These are phyloP conservation scores for Phytophthora constricta DNA, from an alignment of 352 stramenopile genomes.

Conservation along the genomic window DNA sequence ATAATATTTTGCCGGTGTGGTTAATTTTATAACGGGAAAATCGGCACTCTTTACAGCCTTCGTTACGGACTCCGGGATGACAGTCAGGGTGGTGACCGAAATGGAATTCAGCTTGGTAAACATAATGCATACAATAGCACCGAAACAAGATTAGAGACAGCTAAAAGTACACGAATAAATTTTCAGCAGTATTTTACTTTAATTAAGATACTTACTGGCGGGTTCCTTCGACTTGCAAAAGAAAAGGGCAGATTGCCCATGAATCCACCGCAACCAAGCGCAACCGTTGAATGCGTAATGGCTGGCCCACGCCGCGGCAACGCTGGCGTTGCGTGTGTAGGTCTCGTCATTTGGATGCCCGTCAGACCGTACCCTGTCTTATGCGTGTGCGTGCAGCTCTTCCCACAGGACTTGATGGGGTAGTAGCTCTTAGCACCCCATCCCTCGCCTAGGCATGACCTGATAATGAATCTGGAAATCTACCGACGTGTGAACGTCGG, in stretches of 20 bases:
- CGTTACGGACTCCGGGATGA: not conserved
- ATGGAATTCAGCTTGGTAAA: not conserved
- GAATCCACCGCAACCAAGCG: no score
- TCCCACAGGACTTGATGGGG: conserved; percentile 1
- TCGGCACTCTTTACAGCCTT: no score
- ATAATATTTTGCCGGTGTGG: no score
- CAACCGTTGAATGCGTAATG: no score
- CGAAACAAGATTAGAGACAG: not conserved
- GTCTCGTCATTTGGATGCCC: not conserved
- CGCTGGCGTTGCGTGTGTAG: not conserved
- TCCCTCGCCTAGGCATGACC: conserved; percentile 6
- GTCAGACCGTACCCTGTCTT: not conserved
- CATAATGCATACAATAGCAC: not conserved
- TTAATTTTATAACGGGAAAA: no score
- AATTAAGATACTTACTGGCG: not conserved
- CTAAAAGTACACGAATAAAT: not conserved
- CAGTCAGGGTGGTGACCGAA: not conserved
- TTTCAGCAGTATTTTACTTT: no score
- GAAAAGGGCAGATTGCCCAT: no score
- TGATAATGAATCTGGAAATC: conserved; percentile 3
- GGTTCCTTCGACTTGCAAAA: no score
- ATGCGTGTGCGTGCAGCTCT: conserved; percentile 12
- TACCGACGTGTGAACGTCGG: conserved; percentile 5
- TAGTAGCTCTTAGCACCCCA: not conserved
- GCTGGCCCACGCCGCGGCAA: not conserved